Evolutionary conservation across 768 basidiomycete genomes (phyloP).

Genomic region (Lactarius indigo): DNA sequence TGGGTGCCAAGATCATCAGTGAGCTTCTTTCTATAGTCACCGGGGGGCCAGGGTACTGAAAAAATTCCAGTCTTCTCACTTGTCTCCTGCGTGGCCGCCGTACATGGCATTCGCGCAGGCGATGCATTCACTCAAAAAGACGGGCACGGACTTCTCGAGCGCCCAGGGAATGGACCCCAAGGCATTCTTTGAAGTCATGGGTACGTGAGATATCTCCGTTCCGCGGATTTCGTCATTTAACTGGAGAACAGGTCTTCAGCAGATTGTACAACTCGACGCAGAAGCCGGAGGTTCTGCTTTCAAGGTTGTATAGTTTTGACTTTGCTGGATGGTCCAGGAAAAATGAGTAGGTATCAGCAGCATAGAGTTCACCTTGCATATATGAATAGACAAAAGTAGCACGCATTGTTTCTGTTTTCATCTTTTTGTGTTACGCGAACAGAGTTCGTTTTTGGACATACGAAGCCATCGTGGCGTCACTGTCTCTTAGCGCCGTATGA

Average conservation of each 20-base stretch:
- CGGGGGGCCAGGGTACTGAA: not conserved
- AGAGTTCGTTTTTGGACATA: no score
- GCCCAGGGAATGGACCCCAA: conserved; percentile 70
- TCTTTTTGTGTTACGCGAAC: not conserved
- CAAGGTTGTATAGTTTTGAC: not conserved
- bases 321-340: not conserved
- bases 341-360: not conserved
- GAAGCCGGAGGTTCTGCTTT: conserved; percentile 19
- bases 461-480: not conserved
- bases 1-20: conserved; percentile 80
- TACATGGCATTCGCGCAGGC: conserved; percentile 78
- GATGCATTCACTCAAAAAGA: conserved; percentile 71
- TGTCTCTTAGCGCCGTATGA: not conserved
- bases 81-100: conserved; percentile 71
- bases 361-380: not conserved
- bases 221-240: conserved; percentile 6
- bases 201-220: conserved; percentile 34
- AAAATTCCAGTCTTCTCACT: conserved; percentile 60
- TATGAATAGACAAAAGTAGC: not conserved
- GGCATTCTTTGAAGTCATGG: conserved; percentile 75
- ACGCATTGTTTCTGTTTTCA: not conserved
- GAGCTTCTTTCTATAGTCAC: conserved; percentile 30
- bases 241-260: conserved; percentile 43
- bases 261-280: conserved; percentile 52
- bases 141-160: conserved; percentile 65